These are phyloP conservation scores for Leishmania amazonensis DNA, from an alignment of 208 protist genomes.

Conservation along the genomic window DNA sequence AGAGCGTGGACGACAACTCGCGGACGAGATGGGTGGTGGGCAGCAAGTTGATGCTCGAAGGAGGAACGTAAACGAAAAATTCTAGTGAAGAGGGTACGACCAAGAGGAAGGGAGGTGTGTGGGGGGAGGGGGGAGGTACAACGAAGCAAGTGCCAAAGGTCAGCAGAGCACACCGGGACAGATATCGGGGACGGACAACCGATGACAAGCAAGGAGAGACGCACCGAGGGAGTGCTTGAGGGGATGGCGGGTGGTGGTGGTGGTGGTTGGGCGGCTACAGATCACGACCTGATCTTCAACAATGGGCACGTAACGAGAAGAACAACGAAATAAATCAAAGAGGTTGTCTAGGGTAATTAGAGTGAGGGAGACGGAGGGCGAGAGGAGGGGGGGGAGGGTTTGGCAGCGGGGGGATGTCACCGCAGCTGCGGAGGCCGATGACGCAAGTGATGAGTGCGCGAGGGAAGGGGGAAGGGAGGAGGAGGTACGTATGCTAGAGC, in stretches of 20 bases:
- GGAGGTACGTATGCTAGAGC: not conserved
- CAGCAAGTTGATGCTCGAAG: no score
- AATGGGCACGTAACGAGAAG: no score
- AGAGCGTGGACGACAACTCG: not conserved
- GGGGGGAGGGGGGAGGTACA: no score
- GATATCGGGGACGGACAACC: not conserved
- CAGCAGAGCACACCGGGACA: not conserved
- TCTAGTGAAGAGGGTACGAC: not conserved
- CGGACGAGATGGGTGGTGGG: no score
- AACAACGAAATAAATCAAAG: no score
- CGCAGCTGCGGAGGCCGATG: not conserved
- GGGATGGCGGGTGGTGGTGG: no score
- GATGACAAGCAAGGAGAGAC: no score
- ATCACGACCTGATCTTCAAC: no score
- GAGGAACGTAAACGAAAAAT: not conserved
- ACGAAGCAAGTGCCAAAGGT: not conserved
- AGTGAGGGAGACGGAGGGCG: not conserved
- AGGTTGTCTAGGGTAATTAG: no score
- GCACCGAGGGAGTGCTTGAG: no score
- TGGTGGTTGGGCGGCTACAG: no score
- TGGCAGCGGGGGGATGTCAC: not conserved
- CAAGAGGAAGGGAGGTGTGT: not conserved
- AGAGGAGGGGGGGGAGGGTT: not conserved
- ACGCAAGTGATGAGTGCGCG: not conserved
- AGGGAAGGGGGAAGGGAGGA: not conserved